Evolutionary conservation across 192 early-diverging fungal species (phyloP), one percentile per base, ranked within the genome.

Genomic region (Chytriomyces confervae): DNA sequence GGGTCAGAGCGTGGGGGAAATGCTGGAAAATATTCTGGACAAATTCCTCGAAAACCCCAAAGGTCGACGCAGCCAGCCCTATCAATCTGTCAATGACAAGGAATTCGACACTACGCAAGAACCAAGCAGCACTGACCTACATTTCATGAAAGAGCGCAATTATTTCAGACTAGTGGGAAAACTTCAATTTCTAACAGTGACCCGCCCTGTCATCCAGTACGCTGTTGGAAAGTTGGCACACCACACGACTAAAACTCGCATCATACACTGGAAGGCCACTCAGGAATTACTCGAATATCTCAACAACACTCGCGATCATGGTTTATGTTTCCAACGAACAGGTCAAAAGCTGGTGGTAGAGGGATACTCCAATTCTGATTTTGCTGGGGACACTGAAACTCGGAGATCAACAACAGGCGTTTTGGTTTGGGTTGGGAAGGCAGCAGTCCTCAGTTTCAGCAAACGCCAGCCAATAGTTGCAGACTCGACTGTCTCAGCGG

Each of bases 141-240:
- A 11, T 7, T 46, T 9, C 72, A 8, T 75, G 29, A 6, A 11
- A 46, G 45, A 8, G 36, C 20, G 29, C 13, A 61, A 61, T 29
- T 75, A 64, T 27, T 63, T 23, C 45, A 6, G 61, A 7, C 72
- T 75, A n/a, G 61, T 75, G 7, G 72, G 72, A n/a, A 36, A 20
- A 5, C 61, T 75, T 9, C 72, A 75, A 27, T 75, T 61, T 46
- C 72, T 75, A 8, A 61, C 60, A 7, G 20, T 48, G 61, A 75
- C 72, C 6, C 29, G 72, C 5, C 72, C 72, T 9, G 20, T 16
- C 45, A 75, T 75, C 47, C 20, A 53, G 20, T 29, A 61, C 46
- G 72, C 72, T 44, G 61, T 63, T 23, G 45, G 61, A 6, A 75
- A 63, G 53, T 29, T 75, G 8, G 61, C 61, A 44, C 62, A 46